These are phyloP conservation scores for Oemleria cerasiformis DNA, from an alignment of 306 rosid species.

Conservation along the genomic window DNA sequence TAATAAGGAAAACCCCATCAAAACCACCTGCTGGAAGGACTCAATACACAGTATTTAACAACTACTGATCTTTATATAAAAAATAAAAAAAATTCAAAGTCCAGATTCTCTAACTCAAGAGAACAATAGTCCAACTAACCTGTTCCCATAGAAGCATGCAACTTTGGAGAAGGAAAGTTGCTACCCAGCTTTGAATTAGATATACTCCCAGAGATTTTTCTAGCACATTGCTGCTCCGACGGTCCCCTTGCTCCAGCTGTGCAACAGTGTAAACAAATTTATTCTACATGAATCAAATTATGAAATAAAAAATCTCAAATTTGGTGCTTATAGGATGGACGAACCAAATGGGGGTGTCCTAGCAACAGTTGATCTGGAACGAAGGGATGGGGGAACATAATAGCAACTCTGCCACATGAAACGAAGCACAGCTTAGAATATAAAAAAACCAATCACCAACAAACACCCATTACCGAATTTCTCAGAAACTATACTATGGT, in stretches of 20 bases:
- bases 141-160: conserved; percentile 53
- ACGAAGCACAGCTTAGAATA: conserved; percentile 10
- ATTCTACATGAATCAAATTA: not conserved
- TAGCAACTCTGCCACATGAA: conserved; percentile 63
- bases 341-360: conserved; percentile 90
- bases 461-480: not conserved
- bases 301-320: not conserved
- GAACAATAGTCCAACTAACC: conserved; percentile 42
- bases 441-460: no score
- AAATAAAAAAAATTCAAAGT: not conserved
- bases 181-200: conserved; percentile 50
- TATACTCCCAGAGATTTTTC: conserved; percentile 53
- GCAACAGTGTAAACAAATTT: conserved; percentile 3
- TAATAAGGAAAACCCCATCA: not conserved
- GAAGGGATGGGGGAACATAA: conserved; percentile 91
- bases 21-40: not conserved
- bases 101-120: not conserved
- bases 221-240: conserved; percentile 63
- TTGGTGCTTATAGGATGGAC: conserved; percentile 16
- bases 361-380: conserved; percentile 50
- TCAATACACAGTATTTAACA: not conserved
- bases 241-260: conserved; percentile 56
- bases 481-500: not conserved
- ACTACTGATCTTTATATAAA: not conserved
- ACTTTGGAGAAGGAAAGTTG: conserved; percentile 55